These are phyloP conservation scores for Nicotiana noctiflora DNA, from an alignment of 257 asterid species.

Conservation along the genomic window DNA sequence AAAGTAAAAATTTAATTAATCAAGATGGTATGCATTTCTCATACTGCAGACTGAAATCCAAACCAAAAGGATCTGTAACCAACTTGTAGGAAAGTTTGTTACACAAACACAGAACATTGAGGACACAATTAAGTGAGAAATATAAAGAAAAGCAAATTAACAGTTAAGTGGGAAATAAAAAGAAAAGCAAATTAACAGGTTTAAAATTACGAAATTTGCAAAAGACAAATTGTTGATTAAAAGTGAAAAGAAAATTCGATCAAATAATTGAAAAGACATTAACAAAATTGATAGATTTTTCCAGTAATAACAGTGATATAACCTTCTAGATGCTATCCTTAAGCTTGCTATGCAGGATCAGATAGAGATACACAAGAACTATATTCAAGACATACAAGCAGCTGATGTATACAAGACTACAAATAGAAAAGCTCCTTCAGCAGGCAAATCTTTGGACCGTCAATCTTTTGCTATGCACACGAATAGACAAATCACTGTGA, in stretches of 20 bases:
- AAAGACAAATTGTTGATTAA: not conserved
- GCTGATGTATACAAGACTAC: not conserved
- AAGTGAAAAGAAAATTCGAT: not conserved
- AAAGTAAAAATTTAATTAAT: constrained; percentile 6
- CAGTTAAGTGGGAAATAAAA: not conserved
- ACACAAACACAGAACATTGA: not conserved
- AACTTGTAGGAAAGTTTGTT: not conserved
- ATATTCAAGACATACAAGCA: not conserved
- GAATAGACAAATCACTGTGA: not conserved
- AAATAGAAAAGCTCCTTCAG: not conserved
- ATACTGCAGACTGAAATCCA: not conserved
- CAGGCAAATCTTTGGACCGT: not conserved
- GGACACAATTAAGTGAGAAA: not conserved
- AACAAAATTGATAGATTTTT: not conserved
- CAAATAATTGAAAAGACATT: not conserved
- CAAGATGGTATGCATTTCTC: not conserved
- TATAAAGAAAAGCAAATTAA: not conserved
- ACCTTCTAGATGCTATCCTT: not conserved
- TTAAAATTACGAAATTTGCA: not conserved
- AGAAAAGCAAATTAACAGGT: not conserved
- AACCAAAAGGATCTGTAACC: not conserved
- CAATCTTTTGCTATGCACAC: not conserved
- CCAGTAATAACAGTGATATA: not conserved
- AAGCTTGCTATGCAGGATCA: not conserved
- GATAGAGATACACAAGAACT: not conserved